Evolutionary conservation across 192 early-diverging fungal species (phyloP), one percentile per base, ranked within the genome.

Genomic region (Coemansia sp.): DNA sequence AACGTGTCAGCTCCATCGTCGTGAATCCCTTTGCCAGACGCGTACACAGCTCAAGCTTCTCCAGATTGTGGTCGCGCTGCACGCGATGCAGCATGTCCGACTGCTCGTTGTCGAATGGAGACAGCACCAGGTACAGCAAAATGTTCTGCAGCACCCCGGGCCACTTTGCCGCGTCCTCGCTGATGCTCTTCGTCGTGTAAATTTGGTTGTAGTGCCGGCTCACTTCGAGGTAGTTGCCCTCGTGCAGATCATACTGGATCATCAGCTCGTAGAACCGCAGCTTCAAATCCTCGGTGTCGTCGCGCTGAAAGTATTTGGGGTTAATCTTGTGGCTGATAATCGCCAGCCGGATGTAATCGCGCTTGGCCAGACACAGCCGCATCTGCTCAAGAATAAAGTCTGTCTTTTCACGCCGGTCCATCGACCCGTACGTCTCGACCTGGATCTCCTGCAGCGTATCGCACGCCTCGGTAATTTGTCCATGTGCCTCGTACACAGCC

Each of bases 371-470:
- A 63, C 90, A 90, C 35, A 99, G 84, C 35, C 97, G 89, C 92
- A 99, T 96, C 77, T 99, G 97, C 78, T 98, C 96, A 37, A 99
- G 75, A 69, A 99, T 96, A 75, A 99, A 99, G 65, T 97, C 95
- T 1, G 94, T 96, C 85, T 99, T 99, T 78, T 99, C 97, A 51
- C 95, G 89, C 71, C 90, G 90, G 61, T 98, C 95, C 96, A 99
- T 98, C 18, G 94, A 96, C 24, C 97, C 97, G 77, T 93, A 98
- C 5, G 97, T 99, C 81, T 99, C 97, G 11, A 97, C 94, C 80
- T 98, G 96, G 54, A 99, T 78, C 66, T 97, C 95, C 78, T 98
- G 96, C 66, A 99, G 79, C 68, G 94, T 91, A 57, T 98, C 95
- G 26, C 92, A 93, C 4, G 97, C 97, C 68, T 94, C 93, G 32